A percentile compares a stretch with the other conserved stretches of the same genome.
Conservation (phyloP, 352 stramenopile genomes). For the Globisporangium okanoganense region DNA sequence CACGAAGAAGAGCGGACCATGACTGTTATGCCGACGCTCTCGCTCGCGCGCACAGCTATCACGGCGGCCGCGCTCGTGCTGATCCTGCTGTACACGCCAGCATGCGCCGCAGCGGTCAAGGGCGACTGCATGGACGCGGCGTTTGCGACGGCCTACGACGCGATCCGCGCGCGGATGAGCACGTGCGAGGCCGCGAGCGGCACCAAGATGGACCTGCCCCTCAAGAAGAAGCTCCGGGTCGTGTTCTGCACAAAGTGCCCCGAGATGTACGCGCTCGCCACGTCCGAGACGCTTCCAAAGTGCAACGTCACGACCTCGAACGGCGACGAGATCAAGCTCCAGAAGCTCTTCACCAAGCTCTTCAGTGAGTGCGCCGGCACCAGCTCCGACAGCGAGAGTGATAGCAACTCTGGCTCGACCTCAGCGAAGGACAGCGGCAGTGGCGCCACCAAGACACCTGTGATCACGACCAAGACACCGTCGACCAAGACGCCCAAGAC, state of each 20-base stretch:
- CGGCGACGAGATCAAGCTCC: background rate
- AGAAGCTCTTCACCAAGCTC: background rate
- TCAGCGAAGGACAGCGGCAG: too few species aligned
- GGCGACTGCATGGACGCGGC: background rate
- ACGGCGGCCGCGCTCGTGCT: background rate
- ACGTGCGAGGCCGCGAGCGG: background rate
- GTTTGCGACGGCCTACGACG: background rate
- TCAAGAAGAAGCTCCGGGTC: background rate
- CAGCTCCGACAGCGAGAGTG: too few species aligned
- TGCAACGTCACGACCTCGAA: background rate
- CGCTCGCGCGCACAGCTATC: too few species aligned
- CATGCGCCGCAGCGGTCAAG: background rate
- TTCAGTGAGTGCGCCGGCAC: background rate
- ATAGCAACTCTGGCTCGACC: background rate
- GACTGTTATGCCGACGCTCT: background rate
- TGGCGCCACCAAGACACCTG: too few species aligned
- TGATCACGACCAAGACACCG: too few species aligned
- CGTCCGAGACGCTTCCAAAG: background rate
- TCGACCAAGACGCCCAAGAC: background rate
- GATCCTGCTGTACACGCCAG: background rate
- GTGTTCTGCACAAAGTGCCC: constrained; percentile 1
- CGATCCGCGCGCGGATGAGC: background rate
- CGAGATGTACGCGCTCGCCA: background rate
- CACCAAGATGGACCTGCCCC: background rate
- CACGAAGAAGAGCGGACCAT: too few species aligned